phyloP scores from a whole-genome alignment of 2,329 filamentous ascomycete species.

The Chalara sp. region DNA sequence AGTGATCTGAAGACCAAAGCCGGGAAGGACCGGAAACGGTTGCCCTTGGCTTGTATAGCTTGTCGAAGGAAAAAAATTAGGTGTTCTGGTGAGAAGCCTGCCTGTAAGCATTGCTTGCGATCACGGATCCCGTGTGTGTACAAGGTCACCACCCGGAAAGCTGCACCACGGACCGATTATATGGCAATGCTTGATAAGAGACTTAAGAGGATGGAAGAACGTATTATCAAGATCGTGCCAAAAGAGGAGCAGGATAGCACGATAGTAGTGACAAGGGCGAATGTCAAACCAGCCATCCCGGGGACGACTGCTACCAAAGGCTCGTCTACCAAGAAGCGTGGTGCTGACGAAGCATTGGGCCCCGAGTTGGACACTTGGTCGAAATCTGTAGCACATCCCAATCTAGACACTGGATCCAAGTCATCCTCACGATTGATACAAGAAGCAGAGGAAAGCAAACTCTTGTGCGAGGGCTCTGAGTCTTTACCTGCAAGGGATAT shows the following conservation, averaged over 20 bases:
- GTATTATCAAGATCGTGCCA: slow-evolving; percentile 91
- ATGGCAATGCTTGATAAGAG: slow-evolving; percentile 99
- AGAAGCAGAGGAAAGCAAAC: slow-evolving; percentile 66
- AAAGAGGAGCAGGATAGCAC: slow-evolving; percentile 69
- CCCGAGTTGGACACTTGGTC: slow-evolving; percentile 78
- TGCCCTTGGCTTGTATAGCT: slow-evolving; percentile 91
- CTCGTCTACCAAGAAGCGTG: slow-evolving; percentile 66
- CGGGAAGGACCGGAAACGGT: slow-evolving; percentile 87
- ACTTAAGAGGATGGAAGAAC: slow-evolving; percentile 93
- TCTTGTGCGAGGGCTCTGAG: slow-evolving; percentile 76
- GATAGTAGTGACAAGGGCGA: slow-evolving; percentile 64
- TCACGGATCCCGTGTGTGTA: slow-evolving; percentile 95
- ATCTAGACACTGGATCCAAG: slow-evolving; percentile 39
- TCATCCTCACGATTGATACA: slow-evolving; percentile 50
- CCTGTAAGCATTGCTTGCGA: slow-evolving; percentile 91
- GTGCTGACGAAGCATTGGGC: slow-evolving; percentile 81
- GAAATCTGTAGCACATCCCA: slow-evolving; percentile 47
- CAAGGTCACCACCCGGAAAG: slow-evolving; percentile 92
- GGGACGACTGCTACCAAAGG: slow-evolving; percentile 44
- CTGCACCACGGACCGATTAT: slow-evolving; percentile 90
- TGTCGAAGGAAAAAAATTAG: slow-evolving; percentile 96
- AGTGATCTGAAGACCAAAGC: slow-evolving; percentile 85
- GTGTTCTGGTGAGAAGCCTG: slow-evolving; percentile 94
- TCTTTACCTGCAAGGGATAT: slow-evolving; percentile 78
- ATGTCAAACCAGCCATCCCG: slow-evolving; percentile 73